A percentile compares a stretch with the other conserved stretches of the same genome.
phyloP scores from a whole-genome alignment of 495 filamentous ascomycete species.

The Tuber indicum region DNA sequence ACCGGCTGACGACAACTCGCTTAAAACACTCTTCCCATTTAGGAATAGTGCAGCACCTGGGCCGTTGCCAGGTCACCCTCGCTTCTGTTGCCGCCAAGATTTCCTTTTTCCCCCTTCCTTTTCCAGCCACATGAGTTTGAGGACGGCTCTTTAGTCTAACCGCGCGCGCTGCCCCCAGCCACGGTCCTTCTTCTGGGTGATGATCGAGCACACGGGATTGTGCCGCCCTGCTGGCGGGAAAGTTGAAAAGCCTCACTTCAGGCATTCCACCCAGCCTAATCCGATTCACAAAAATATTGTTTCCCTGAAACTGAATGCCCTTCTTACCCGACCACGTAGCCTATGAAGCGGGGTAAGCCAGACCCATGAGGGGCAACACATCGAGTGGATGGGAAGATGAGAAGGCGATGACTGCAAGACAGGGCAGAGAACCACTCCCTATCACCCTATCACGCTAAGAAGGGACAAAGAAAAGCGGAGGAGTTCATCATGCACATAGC shows the following conservation, averaged over 20 bases:
- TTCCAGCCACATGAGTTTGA: not conserved
- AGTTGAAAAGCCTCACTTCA: not conserved
- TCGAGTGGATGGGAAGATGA: not conserved
- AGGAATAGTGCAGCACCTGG: not conserved
- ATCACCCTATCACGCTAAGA: not conserved
- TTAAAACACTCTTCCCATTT: not conserved
- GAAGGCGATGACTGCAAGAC: too few species aligned
- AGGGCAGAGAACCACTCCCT: not conserved
- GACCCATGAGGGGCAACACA: not conserved
- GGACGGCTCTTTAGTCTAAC: too few species aligned
- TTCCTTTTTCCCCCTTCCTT: not conserved
- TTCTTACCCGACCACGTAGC: not conserved
- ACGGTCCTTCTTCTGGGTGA: not conserved
- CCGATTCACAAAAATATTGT: not conserved
- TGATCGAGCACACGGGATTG: not conserved
- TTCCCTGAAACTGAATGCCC: not conserved
- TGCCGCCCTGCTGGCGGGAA: not conserved
- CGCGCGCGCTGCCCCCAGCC: too few species aligned
- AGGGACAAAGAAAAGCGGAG: not conserved
- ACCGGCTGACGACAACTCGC: not conserved
- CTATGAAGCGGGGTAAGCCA: not conserved
- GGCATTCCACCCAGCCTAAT: not conserved
- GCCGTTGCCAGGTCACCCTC: constrained; percentile 1
- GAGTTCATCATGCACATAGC: not conserved
- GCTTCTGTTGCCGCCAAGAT: not conserved